Conservation (phyloP, 2,329 filamentous ascomycete species). For the Aspergillus floridensis region DNA sequence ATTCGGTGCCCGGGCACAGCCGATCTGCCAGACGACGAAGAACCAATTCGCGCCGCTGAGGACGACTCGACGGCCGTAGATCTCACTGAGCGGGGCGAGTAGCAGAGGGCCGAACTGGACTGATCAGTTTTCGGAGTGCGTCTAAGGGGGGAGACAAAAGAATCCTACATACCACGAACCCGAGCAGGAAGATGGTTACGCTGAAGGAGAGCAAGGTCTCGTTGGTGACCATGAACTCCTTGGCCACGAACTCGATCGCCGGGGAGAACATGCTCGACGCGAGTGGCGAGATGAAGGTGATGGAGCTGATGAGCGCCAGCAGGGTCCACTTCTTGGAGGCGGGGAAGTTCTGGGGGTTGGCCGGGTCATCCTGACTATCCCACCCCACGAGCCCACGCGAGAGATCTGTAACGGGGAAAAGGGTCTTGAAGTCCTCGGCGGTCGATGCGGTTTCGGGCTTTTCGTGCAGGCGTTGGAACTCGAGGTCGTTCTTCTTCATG, state of each 20-base stretch:
- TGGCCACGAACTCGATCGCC: constrained; percentile 22
- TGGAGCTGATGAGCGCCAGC: constrained; percentile 27
- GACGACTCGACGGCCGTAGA: constrained; percentile 61
- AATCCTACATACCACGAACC: constrained; percentile 27
- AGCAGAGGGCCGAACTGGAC: constrained; percentile 55
- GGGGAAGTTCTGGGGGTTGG: constrained; percentile 57
- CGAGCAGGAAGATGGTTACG: constrained; percentile 31
- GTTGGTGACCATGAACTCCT: constrained; percentile 23
- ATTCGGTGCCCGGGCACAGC: constrained; percentile 55
- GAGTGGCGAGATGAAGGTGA: constrained; percentile 33
- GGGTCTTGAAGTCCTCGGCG: neutral
- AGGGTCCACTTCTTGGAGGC: constrained; percentile 25
- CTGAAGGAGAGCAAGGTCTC: constrained; percentile 29
- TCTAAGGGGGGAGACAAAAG: neutral
- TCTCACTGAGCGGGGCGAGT: constrained; percentile 63
- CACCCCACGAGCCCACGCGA: constrained; percentile 57
- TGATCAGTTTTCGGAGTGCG: neutral
- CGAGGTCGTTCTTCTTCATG: neutral
- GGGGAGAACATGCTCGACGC: constrained; percentile 36
- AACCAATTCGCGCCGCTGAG: constrained; percentile 59
- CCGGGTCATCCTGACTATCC: constrained; percentile 58
- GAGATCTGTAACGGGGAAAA: constrained; percentile 51
- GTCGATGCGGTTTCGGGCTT: neutral
- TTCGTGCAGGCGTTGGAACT: neutral
- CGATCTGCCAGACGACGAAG: constrained; percentile 62